A percentile compares a stretch with the other conserved stretches of the same genome.
Evolutionary conservation across 192 early-diverging fungal species (phyloP).

Genomic region (Linnemannia elongata): DNA sequence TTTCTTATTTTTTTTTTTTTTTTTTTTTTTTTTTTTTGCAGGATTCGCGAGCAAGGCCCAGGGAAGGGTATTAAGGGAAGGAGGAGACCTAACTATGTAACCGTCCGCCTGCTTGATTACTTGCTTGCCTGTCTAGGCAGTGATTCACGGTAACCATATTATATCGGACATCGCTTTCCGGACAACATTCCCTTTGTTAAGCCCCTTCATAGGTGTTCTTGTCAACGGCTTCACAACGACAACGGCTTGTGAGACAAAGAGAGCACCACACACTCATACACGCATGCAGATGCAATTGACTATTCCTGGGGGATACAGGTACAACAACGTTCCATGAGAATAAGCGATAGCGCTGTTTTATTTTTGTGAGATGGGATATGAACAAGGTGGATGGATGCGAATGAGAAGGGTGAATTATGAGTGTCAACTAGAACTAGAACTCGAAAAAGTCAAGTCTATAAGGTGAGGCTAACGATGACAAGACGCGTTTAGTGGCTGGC

Average conservation of each 20-base stretch:
- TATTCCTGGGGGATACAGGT: background rate
- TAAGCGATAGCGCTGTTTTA: background rate
- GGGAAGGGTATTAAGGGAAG: too few species aligned
- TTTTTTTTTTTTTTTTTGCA: slow-evolving; percentile 15
- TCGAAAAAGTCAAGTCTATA: background rate
- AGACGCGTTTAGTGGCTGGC: background rate
- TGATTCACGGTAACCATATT: too few species aligned
- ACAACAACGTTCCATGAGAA: background rate
- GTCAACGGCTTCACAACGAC: too few species aligned
- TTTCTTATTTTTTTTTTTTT: slow-evolving; percentile 10
- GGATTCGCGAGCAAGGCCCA: background rate
- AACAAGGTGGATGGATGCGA: background rate
- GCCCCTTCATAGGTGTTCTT: too few species aligned
- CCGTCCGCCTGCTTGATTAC: too few species aligned
- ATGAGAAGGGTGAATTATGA: background rate
- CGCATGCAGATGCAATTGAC: background rate
- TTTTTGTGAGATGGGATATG: background rate
- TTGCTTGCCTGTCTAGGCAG: too few species aligned
- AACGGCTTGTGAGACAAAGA: too few species aligned
- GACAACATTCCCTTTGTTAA: too few species aligned
- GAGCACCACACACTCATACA: too few species aligned
- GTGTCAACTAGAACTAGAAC: background rate
- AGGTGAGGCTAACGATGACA: background rate
- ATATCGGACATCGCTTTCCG: too few species aligned
- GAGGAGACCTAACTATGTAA: too few species aligned